Evolutionary conservation across 2,329 filamentous ascomycete genomes (phyloP), one percentile per base, ranked within the genome.

Genomic region (Shiraia bambusicola): DNA sequence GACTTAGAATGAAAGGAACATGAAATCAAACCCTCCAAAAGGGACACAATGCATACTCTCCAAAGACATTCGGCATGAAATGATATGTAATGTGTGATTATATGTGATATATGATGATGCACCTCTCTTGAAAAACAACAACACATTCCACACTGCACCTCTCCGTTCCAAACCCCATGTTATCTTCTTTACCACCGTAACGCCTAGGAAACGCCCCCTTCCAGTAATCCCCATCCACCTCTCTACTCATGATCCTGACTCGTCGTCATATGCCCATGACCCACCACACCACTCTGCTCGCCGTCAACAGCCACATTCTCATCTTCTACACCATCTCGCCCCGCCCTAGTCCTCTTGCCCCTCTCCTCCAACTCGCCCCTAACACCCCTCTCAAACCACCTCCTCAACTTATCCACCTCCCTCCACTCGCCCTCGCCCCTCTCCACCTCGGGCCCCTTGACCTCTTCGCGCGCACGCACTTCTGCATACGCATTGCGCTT

Each of bases 381-480:
- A 0, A 61, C 53, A 16, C 15, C 44, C 0, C 34, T 33, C 8
- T 44, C 11, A 61, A 61, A 77, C 72, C 72, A 76, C 8, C 22
- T 49, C 45, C 69, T 65, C 47, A 76, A 49, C 47, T 54, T 63
- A 45, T 52, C 56, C 12, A 70, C 73, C 41, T 69, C 64, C 28
- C 51, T 52, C 59, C 72, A 69, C 57, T 77, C 74, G 22, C 70
- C 72, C 6, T 69, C 63, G 0, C 71, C 73, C 28, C 70, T 56
- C 58, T 77, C 74, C 1, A 76, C 72, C 14, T 56, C 61, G 45
- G 73, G 73, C 1, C 73, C 74, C 22, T 64, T 72, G 3, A 72
- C 54, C 52, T 76, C 73, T 47, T 76, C 74, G 36, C 59, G 50
- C 27, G 54, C 49, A 50, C 48, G 51, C 14, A 60, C 30, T 26